Evolutionary conservation across 768 basidiomycete genomes (phyloP).

Genomic region (Psilocybe sp.): DNA sequence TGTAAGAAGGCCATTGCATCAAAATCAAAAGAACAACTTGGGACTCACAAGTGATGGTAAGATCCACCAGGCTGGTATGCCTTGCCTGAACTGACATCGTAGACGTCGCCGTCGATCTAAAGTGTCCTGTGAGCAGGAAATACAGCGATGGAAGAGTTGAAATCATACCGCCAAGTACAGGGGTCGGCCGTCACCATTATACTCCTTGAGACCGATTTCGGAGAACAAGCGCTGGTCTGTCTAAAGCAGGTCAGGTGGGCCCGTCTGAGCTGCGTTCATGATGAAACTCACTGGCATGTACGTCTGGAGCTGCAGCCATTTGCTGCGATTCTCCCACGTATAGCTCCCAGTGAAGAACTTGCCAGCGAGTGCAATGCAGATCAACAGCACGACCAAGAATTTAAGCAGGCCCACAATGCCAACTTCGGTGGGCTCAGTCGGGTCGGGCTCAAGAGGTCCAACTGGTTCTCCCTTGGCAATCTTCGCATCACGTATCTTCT

Average conservation of each 20-base stretch:
- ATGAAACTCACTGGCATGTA: slow-evolving; percentile 55
- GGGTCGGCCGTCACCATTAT: slow-evolving; percentile 70
- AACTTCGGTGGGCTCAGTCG: slow-evolving; percentile 66
- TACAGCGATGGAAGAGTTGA: slow-evolving; percentile 11
- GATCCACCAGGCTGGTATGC: slow-evolving; percentile 90
- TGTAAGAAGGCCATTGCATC: slow-evolving; percentile 14
- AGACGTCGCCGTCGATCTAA: slow-evolving; percentile 90
- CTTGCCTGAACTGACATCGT: slow-evolving; percentile 79
- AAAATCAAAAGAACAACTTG: slow-evolving; percentile 8
- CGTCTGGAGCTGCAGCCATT: slow-evolving; percentile 57
- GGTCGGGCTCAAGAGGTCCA: slow-evolving; percentile 71
- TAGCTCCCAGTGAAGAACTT: slow-evolving; percentile 88
- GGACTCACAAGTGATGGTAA: slow-evolving; percentile 65
- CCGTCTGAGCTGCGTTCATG: neutral
- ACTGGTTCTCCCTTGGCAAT: slow-evolving; percentile 72
- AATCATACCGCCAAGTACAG: slow-evolving; percentile 79
- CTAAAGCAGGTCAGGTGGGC: slow-evolving; percentile 27
- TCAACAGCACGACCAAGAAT: slow-evolving; percentile 55
- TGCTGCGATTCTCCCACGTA: slow-evolving; percentile 77
- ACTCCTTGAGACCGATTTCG: slow-evolving; percentile 60
- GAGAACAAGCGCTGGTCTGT: slow-evolving; percentile 70
- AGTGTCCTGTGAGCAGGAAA: slow-evolving; percentile 15
- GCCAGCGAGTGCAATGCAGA: slow-evolving; percentile 60
- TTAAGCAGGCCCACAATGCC: slow-evolving; percentile 65
- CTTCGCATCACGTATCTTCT: slow-evolving; percentile 69